Evolutionary conservation across 495 filamentous ascomycete species (phyloP), one percentile per base, ranked within the genome.

Genomic region (Aspergillus conjunctus): DNA sequence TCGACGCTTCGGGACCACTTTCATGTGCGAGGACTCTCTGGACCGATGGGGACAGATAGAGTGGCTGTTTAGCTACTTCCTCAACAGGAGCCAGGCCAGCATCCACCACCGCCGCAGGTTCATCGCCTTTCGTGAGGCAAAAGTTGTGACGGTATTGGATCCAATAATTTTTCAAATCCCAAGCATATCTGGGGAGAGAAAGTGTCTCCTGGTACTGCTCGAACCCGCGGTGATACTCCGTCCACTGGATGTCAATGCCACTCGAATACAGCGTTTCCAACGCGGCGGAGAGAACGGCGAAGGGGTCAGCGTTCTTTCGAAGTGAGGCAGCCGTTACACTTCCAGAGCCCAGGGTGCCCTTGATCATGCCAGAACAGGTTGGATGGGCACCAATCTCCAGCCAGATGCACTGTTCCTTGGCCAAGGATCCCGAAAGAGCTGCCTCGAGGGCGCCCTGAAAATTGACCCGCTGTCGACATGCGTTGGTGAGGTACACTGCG

Each of bases 391-490:
- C 77, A 55, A 78, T 63, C 43, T 79, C 76, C 43, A 79, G 15
- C 68, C 69, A 75, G 22, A 68, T 43, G 15, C 72, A 70, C 6
- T 54, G 44, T 3, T 63, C 59, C 8, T 70, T 54, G 9, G 72
- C 58, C 0, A 65, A 22, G 7, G 55, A 54, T 15, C 60, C 56
- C 0, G 53, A 30, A 14, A 60, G 45, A 17, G 85, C 82, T 15
- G 81, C 77, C 14, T 83, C 73, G 9, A 92, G 68, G 11, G 79
- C 88, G 34, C 75, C 84, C 7, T 85, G 73, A 71, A 95, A 87
- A 62, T 93, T 82, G 59, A 95, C 91, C 18, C 87, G 73, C 58
- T 91, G 82, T 17, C 91, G 81, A 37, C 83, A 85, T 60, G 89
- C 86, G 9, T 79, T 73, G 48, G 78, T 78, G 17, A 94, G 80